Base-by-base conservation (phyloP, 805 yeast genomes). In the Jamesozyma piceae region DNA sequence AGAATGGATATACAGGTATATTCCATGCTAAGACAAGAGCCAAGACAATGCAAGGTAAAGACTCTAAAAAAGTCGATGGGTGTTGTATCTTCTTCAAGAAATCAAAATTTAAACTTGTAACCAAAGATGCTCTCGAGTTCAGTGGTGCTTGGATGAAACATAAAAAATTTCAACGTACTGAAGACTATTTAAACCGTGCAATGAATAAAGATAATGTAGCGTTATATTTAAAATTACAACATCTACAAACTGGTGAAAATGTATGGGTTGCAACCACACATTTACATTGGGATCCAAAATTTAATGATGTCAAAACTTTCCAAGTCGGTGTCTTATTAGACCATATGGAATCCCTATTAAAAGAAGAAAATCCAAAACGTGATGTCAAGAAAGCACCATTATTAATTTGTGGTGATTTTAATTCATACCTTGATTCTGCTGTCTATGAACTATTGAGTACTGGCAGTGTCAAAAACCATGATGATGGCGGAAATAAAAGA, bases 251-350 rank as follows among this genome's bases (percentile, higher is more conserved):
- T 5, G 87, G 89, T 15, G 83, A 81, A 58, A 74, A 74, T 48
- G 65, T 90, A 31, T 71, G 85, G 51, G 70, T 87, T 30, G 88
- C 84, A 3, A 90, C 88, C 55, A 90, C 97, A 0, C 99, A 92
- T 71, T 75, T 92, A 62, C 97, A 90, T 63, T 92, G 98, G 97
- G 97, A 92, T 68, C 98, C 98, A 3, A 86, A 84, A 39, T 85
- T 80, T 58, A 86, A 86, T 60, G 99, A 92, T 65, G 99, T 92
- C 43, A 92, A 92, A 63, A 78, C 97, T 2, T 82, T 92, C 66
- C 98, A 92, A 68, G 92, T 85, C 43, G 97, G 95, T 35, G 82
- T 92, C 24, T 68, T 92, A 49, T 66, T 92, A 54, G 97, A 90
- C 54, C 95, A 92, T 64, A 65, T 94, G 57, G 92, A 86, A 58